A percentile compares a stretch with the other conserved stretches of the same genome.
Evolutionary conservation across 306 rosid genomes (phyloP).

Genomic region (Pterocarpus santalinus): DNA sequence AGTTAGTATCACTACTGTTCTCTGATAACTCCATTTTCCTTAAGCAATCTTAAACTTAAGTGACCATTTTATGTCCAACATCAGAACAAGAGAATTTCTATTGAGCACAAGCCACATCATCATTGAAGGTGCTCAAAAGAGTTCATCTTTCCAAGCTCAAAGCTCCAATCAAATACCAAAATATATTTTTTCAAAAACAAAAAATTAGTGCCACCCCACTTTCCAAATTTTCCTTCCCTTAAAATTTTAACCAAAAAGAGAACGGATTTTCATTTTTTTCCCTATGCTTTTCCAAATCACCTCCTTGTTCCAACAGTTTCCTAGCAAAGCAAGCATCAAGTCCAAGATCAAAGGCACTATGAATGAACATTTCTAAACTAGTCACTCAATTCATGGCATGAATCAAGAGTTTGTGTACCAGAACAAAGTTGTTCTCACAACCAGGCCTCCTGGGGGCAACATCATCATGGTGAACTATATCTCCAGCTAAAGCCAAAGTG

Average conservation of each 20-base stretch:
- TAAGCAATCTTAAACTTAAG: conserved; percentile 34
- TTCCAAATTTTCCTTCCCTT: not conserved
- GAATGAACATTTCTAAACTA: not conserved
- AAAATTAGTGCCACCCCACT: conserved; percentile 1
- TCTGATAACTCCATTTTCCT: conserved; percentile 33
- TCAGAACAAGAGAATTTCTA: conserved; percentile 13
- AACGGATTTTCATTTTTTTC: not conserved
- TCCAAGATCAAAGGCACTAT: conserved; percentile 23
- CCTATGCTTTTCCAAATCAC: conserved; percentile 29
- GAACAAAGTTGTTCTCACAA: conserved; percentile 89
- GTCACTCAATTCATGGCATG: conserved; percentile 16
- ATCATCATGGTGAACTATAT: conserved; percentile 89
- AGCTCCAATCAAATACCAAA: conserved; percentile 41
- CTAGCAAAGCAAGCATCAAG: conserved; percentile 43
- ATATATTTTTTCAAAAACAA: not conserved
- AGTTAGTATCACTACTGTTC: not conserved
- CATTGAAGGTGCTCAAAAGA: conserved; percentile 23
- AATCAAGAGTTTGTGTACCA: conserved; percentile 61
- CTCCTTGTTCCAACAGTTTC: conserved; percentile 40
- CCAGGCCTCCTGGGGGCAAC: conserved; percentile 88
- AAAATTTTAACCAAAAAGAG: not conserved
- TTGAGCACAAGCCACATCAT: conserved; percentile 36
- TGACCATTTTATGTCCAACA: conserved; percentile 26
- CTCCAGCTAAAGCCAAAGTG: conserved; percentile 76
- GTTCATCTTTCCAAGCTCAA: conserved; percentile 26